Evolutionary conservation across 2,329 filamentous ascomycete genomes (phyloP), one percentile per base, ranked within the genome.

Genomic region (Cercospora zeae-maydis): DNA sequence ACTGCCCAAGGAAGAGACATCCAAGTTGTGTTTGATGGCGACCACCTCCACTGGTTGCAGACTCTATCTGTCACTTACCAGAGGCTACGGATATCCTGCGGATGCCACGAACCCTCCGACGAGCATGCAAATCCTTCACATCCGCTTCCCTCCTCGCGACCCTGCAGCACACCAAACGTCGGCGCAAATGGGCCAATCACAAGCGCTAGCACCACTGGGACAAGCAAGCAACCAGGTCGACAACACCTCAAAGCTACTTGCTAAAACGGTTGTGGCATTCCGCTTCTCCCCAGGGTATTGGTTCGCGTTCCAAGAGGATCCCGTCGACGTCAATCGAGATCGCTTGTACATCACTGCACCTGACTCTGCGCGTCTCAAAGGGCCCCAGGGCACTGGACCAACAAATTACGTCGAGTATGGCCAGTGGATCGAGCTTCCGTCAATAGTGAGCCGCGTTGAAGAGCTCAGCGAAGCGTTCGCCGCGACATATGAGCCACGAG

Each of bases 91-190:
- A 59, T 78, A 79, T 60, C 81, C 86, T 31, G 83, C 83, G 13
- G 84, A 84, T 21, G 82, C 84, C 19, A 83, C 85, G 7, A 88
- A 83, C 62, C 87, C 90, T 0, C 93, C 95, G 0, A 93, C 91
- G 70, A 97, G 92, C 77, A 97, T 99, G 92, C 93, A 97, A 76
- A 87, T 97, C n/a, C 90, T 96, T 70, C 95, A 96, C 73, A 91
- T 99, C 76, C 96, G 95, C 74, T 96, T 96, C 63, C 95, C 96
- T 1, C 95, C 95, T 0, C 76, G 80, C 39, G 71, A 75, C 49
- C 69, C 69, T 6, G 63, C 64, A 27, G 62, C 65, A 21, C 60
- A 65, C 24, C 61, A 64, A 27, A 37, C 63, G 47, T 42, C 37
- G 2, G 61, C 66, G 11, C 21, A 47, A 6, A 37, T 54, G 33